Evolutionary conservation across 1,284 basidiomycete genomes (phyloP).

Genomic region (Tilletia indica): DNA sequence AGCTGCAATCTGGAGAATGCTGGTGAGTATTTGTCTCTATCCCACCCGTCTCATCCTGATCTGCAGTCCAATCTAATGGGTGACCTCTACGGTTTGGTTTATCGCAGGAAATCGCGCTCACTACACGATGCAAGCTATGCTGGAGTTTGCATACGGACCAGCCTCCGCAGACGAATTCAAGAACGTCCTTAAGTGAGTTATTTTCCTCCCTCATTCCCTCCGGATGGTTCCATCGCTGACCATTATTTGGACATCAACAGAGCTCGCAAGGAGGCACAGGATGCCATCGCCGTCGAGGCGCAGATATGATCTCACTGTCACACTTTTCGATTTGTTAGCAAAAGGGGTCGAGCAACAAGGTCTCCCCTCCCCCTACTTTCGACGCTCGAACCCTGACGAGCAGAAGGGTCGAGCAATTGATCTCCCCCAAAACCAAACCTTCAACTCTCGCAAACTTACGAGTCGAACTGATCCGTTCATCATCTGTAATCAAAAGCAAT

Average conservation of each 20-base stretch:
- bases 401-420: no score
- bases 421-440: no score
- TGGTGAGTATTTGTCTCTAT: background rate
- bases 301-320: background rate
- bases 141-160: background rate
- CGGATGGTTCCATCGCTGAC: no score
- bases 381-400: no score
- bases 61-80: background rate
- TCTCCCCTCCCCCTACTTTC: no score
- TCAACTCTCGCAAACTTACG: no score
- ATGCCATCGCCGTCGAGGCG: background rate
- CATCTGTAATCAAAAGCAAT: no score
- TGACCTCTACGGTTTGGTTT: background rate
- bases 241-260: background rate
- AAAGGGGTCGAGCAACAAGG: no score
- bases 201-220: background rate
- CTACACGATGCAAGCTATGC: slow-evolving; percentile 4
- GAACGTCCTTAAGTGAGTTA: background rate
- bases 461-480: no score
- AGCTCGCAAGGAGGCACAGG: slow-evolving; percentile 6
- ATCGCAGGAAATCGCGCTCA: background rate
- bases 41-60: no score
- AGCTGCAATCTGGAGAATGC: background rate
- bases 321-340: no score
- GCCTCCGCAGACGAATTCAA: background rate